phyloP scores from a whole-genome alignment of 768 basidiomycete species.

The Leccinum disarticulatum region DNA sequence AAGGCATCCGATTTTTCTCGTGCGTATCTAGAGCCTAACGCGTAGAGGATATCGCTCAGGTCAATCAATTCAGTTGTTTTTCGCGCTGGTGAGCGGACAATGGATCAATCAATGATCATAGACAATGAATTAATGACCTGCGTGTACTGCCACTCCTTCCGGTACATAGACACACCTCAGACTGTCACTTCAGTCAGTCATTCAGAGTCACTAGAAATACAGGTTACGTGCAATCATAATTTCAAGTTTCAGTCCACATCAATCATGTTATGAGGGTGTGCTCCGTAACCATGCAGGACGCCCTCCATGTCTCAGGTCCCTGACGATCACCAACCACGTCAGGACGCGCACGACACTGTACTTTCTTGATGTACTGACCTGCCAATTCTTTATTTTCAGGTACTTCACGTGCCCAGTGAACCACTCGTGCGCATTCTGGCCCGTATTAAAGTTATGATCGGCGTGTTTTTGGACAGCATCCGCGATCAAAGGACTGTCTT shows the following conservation, averaged over 20 bases:
- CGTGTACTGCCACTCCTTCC: no score
- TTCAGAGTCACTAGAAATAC: background rate
- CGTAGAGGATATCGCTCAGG: no score
- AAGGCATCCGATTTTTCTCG: no score
- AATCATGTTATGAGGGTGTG: conserved; percentile 16
- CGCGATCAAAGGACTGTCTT: background rate
- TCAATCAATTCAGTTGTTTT: no score
- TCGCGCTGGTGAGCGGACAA: no score
- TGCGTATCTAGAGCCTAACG: no score
- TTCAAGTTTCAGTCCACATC: background rate
- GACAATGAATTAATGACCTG: no score
- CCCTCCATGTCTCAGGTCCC: conserved; percentile 32
- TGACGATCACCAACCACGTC: background rate
- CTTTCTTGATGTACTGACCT: background rate
- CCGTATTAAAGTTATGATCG: background rate
- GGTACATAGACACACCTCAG: no score
- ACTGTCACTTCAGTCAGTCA: no score
- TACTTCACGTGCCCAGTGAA: background rate
- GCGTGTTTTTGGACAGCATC: background rate
- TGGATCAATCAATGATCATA: no score
- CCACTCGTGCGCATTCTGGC: background rate
- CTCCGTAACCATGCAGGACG: conserved; percentile 29
- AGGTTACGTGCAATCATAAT: background rate
- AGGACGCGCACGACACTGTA: background rate
- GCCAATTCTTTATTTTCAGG: background rate